phyloP scores from a whole-genome alignment of 352 stramenopile species.

The Pythium brassicae region DNA sequence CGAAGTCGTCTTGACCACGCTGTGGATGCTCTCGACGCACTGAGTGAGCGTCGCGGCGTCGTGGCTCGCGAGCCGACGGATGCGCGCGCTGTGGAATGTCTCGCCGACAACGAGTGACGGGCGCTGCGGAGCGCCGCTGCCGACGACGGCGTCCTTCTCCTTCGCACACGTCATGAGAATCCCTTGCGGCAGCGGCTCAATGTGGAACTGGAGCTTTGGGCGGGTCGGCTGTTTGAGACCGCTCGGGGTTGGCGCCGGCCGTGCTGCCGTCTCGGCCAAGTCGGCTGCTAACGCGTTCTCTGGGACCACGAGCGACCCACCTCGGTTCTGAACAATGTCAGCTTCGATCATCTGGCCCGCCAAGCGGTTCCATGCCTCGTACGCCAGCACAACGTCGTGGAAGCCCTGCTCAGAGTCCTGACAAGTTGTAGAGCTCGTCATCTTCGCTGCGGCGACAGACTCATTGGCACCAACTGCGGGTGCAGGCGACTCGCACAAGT shows the following conservation, averaged over 20 bases:
- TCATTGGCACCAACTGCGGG: background rate
- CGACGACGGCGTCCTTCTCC: background rate
- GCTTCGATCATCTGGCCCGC: slow-evolving; percentile 34
- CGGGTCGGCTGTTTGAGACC: slow-evolving; percentile 10
- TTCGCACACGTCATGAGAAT: slow-evolving; percentile 20
- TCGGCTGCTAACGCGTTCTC: background rate
- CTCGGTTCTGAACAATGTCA: slow-evolving; percentile 34
- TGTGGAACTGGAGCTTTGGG: slow-evolving; percentile 36
- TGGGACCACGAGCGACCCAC: background rate
- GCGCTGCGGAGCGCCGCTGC: background rate
- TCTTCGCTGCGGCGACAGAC: too few species aligned
- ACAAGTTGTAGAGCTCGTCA: background rate
- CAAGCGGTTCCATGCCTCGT: slow-evolving; percentile 41
- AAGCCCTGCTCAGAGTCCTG: slow-evolving; percentile 16
- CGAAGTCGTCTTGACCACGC: slow-evolving; percentile 23
- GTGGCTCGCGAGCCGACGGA: slow-evolving; percentile 27
- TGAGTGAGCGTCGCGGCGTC: slow-evolving; percentile 25
- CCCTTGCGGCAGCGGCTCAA: slow-evolving; percentile 35
- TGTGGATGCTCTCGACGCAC: slow-evolving; percentile 30
- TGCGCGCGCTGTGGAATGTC: slow-evolving; percentile 39
- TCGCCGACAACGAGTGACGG: slow-evolving; percentile 21
- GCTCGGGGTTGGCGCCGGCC: background rate
- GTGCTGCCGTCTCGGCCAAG: background rate
- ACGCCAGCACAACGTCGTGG: slow-evolving; percentile 27
- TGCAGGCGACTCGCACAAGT: slow-evolving; percentile 12